These are phyloP conservation scores for Nothophytophthora sp. DNA, from an alignment of 352 stramenopile genomes.

Conservation along the genomic window DNA sequence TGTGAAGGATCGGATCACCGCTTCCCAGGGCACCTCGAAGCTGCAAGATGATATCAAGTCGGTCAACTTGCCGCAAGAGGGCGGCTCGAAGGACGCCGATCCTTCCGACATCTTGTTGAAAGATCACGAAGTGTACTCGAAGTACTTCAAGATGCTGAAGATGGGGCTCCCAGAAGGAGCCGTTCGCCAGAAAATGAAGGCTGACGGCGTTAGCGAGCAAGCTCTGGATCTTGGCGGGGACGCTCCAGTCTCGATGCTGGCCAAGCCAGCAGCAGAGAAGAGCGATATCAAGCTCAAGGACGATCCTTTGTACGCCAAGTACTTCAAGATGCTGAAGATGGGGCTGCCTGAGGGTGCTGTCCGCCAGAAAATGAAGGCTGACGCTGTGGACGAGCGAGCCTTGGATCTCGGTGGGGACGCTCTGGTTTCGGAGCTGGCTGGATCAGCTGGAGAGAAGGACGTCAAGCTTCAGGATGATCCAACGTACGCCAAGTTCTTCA, in stretches of 20 bases:
- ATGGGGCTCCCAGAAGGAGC: constrained; percentile 85
- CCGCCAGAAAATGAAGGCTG: constrained; percentile 80
- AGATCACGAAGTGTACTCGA: constrained; percentile 71
- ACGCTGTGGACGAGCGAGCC: constrained; percentile 35
- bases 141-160: constrained; percentile 96
- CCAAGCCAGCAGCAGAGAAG: constrained; percentile 1
- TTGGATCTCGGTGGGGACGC: constrained; percentile 43
- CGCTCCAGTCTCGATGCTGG: constrained; percentile 8
- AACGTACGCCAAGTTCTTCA: constrained; percentile 88
- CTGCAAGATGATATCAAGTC: constrained; percentile 70
- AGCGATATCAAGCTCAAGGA: constrained; percentile 37
- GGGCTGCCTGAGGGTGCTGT: constrained; percentile 84
- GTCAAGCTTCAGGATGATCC: constrained; percentile 40
- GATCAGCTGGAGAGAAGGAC: neutral
- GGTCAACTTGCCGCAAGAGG: constrained; percentile 30
- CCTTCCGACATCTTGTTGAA: constrained; percentile 29
- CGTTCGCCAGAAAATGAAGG: constrained; percentile 89
- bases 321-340: constrained; percentile 95
- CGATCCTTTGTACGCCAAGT: constrained; percentile 83
- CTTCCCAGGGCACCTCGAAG: constrained; percentile 23
- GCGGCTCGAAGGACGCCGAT: neutral
- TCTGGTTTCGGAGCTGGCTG: constrained; percentile 25
- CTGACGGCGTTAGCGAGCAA: constrained; percentile 40
- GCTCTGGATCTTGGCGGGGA: constrained; percentile 40
- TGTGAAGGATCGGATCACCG: constrained; percentile 53